These are phyloP conservation scores for Plasmodium gaboni DNA, from an alignment of 169 alveolate species.

Conservation along the genomic window DNA sequence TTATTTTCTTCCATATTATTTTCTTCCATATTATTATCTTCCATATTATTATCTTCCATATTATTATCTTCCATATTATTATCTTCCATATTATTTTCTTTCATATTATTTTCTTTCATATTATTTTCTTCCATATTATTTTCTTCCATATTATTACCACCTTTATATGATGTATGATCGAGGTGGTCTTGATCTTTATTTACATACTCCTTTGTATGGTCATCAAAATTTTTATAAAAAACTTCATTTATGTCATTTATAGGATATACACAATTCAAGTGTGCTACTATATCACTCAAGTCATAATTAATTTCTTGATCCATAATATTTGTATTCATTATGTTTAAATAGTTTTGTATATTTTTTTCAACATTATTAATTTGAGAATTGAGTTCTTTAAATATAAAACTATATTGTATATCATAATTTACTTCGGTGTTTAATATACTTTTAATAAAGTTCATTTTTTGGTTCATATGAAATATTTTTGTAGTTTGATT, in stretches of 20 bases:
- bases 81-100: not conserved
- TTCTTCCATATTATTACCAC: not conserved
- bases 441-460: conserved; percentile 17
- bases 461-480: conserved; percentile 55
- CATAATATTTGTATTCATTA: conserved; percentile 2
- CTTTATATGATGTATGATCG: too few relatives aligned
- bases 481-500: conserved; percentile 43
- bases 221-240: not conserved
- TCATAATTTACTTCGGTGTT: conserved; percentile 41
- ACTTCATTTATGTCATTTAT: conserved; percentile 8
- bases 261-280: not conserved
- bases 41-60: too few relatives aligned
- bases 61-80: too few relatives aligned
- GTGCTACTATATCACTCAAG: not conserved
- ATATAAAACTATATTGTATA: conserved; percentile 10
- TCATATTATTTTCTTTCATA: not conserved
- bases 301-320: not conserved
- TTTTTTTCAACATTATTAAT: conserved; percentile 25
- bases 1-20: too few relatives aligned
- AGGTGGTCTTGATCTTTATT: too few relatives aligned
- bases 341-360: conserved; percentile 12
- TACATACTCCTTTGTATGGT: too few relatives aligned
- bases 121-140: not conserved
- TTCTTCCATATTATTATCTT: not conserved
- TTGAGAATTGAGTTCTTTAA: conserved; percentile 6